Percentiles rank a stretch among this genome's conserved stretches.
Evolutionary conservation across 108 stramenopile genomes (phyloP).

Genomic region (Chaetoceros tenuissimus): DNA sequence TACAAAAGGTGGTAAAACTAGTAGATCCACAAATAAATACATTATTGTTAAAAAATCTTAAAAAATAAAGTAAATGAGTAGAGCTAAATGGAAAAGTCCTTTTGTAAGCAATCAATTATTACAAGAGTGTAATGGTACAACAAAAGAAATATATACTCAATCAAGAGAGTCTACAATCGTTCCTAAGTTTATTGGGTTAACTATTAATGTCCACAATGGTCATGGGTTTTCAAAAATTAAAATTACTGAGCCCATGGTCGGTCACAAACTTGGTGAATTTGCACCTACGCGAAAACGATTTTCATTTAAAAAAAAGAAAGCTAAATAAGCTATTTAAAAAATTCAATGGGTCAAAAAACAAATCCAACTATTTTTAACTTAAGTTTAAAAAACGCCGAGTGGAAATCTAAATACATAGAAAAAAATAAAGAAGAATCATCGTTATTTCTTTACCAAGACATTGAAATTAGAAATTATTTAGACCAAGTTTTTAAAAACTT

Average conservation of each 20-base stretch:
- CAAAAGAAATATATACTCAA: not conserved
- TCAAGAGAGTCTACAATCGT: conserved; percentile 1
- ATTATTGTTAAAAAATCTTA: not conserved
- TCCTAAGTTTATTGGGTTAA: conserved; percentile 7
- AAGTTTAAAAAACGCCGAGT: conserved; percentile 4
- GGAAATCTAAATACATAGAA: conserved; percentile 1
- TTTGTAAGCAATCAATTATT: conserved; percentile 6
- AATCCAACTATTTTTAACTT: not conserved
- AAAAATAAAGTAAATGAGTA: not conserved
- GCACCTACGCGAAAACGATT: conserved; percentile 1
- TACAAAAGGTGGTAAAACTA: conserved; percentile 11
- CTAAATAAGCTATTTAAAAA: too few species aligned
- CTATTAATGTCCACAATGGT: conserved; percentile 3
- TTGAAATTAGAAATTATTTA: not conserved
- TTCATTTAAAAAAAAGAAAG: conserved; percentile 9
- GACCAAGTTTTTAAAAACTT: not conserved
- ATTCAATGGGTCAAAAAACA: conserved; percentile 1
- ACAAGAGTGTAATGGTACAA: not conserved
- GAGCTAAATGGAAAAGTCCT: not conserved
- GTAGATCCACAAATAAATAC: conserved; percentile 13
- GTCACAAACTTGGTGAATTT: conserved; percentile 12
- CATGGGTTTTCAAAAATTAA: conserved; percentile 4
- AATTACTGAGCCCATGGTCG: conserved; percentile 2
- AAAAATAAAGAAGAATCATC: conserved; percentile 4
- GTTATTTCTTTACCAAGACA: not conserved